Evolutionary conservation across 2,329 filamentous ascomycete genomes (phyloP).

Genomic region (Paracorniculantispora psalliotae): DNA sequence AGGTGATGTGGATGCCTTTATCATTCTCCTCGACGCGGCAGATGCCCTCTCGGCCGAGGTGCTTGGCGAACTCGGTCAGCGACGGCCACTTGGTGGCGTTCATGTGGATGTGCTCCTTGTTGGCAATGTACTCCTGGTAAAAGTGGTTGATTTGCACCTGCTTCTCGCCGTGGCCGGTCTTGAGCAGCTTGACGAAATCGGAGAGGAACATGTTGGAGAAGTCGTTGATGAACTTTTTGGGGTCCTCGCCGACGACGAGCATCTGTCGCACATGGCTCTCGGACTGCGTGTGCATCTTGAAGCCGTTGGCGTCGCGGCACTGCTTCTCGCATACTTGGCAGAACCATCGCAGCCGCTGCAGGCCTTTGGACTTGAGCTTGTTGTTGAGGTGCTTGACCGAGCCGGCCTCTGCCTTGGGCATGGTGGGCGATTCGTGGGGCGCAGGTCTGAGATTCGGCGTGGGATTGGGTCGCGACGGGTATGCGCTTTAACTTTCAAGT

Average conservation of each 20-base stretch:
- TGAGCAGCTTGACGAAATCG: slow-evolving; percentile 72
- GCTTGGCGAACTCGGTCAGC: slow-evolving; percentile 84
- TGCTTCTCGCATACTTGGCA: slow-evolving; percentile 70
- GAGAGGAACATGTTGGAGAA: slow-evolving; percentile 76
- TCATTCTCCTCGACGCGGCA: slow-evolving; percentile 85
- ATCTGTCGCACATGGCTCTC: slow-evolving; percentile 90
- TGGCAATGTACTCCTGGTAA: slow-evolving; percentile 88
- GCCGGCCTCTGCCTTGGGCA: slow-evolving; percentile 90
- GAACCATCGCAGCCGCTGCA: slow-evolving; percentile 84
- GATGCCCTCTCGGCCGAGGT: slow-evolving; percentile 79
- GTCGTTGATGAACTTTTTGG: slow-evolving; percentile 75
- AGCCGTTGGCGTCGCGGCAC: slow-evolving; percentile 77
- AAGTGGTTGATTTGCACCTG: slow-evolving; percentile 84
- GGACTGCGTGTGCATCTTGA: slow-evolving; percentile 80
- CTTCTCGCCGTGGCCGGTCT: slow-evolving; percentile 87
- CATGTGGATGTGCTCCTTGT: slow-evolving; percentile 88
- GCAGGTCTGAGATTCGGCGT: not conserved
- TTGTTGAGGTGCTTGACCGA: slow-evolving; percentile 88
- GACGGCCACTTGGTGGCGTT: slow-evolving; percentile 87
- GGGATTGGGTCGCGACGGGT: not conserved
- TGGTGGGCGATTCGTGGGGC: slow-evolving; percentile 39
- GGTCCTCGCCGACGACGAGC: slow-evolving; percentile 78
- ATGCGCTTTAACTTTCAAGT: not conserved
- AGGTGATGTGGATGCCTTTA: slow-evolving; percentile 80
- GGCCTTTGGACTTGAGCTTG: slow-evolving; percentile 77